Evolutionary conservation across 1,284 basidiomycete species (phyloP).

Genomic region (Cutaneotrichosporon sp.): DNA sequence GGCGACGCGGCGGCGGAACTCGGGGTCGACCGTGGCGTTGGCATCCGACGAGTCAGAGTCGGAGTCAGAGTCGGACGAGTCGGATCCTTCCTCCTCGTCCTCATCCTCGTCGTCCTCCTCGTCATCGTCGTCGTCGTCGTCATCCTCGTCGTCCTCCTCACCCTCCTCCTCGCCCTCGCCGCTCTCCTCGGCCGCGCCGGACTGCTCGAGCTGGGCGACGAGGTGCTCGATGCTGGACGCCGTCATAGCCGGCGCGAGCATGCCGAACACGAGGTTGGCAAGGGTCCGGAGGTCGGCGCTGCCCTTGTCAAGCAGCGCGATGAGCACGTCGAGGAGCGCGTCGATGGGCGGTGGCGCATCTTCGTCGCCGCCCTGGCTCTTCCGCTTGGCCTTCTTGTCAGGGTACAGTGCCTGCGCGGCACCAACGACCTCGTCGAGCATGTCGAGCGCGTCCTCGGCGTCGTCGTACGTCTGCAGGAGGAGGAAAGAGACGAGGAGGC

Average conservation of each 20-base stretch:
- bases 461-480: conserved; percentile 67
- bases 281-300: conserved; percentile 75
- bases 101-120: conserved; percentile 54
- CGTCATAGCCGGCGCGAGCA: conserved; percentile 65
- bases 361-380: conserved; percentile 4
- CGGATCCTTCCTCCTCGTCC: conserved; percentile 25
- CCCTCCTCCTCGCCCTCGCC: conserved; percentile 51
- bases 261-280: conserved; percentile 74
- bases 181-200: conserved; percentile 42
- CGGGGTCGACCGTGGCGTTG: conserved; percentile 56
- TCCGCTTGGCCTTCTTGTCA: conserved; percentile 8
- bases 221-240: conserved; percentile 76
- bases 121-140: conserved; percentile 48
- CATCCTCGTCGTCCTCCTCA: conserved; percentile 26
- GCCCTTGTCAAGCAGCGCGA: conserved; percentile 80
- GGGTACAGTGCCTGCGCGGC: conserved; percentile 13
- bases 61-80: conserved; percentile 25
- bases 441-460: conserved; percentile 55
- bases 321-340: conserved; percentile 76
- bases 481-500: conserved; percentile 65
- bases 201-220: conserved; percentile 71
- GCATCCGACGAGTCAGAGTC: conserved; percentile 31
- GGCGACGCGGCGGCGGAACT: conserved; percentile 69
- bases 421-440: conserved; percentile 52
- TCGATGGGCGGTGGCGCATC: conserved; percentile 60